Evolutionary conservation across 768 basidiomycete genomes (phyloP), one percentile per base, ranked within the genome.

Genomic region (Leccinum imitatum): DNA sequence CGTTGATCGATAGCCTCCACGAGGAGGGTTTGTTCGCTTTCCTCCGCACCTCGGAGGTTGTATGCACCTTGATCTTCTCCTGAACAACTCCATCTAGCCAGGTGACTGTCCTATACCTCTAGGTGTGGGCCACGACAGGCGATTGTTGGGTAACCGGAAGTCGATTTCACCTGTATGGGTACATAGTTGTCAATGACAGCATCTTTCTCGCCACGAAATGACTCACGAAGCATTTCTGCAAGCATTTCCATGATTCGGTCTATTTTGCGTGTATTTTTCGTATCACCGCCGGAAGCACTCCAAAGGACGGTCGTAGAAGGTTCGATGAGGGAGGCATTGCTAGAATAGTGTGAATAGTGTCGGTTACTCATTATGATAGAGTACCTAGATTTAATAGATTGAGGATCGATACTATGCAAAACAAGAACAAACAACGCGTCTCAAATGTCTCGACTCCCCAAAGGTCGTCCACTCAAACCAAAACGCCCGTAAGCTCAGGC

Each of bases 391-490:
- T 23, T 3, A 23, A 23, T 23, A 23, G 23, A 25, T 9, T 27
- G 30, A 9, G 30, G 30, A 31, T 31, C 30, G 30, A 31, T 31
- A 31, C 30, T 31, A 31, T 7, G 27, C 27, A 31, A 31, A 44
- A 44, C 44, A 44, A 19, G 9, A 19, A 46, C 44, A 46, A 46
- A 46, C 11, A 46, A 19, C 10, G 44, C 44, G 19, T 46, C n/a
- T 11, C 19, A 23, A 52, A 30, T 54, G 14, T 31, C 46, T 39
- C 65, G 2, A 72, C 71, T 6, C 71, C 71, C 17, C 59, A 50
- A 23, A 73, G 61, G 57, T 50, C 59, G 11, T 30, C 48, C 13
- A 56, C 53, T 3, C 50, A 33, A 3, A 59, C 59, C 6, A 27
- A 33, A 3, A 53, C 60, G 21, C 21, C 21, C 21, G 21, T 23